Conservation (phyloP, 495 filamentous ascomycete species). For the Penicillium maclennaniae region DNA sequence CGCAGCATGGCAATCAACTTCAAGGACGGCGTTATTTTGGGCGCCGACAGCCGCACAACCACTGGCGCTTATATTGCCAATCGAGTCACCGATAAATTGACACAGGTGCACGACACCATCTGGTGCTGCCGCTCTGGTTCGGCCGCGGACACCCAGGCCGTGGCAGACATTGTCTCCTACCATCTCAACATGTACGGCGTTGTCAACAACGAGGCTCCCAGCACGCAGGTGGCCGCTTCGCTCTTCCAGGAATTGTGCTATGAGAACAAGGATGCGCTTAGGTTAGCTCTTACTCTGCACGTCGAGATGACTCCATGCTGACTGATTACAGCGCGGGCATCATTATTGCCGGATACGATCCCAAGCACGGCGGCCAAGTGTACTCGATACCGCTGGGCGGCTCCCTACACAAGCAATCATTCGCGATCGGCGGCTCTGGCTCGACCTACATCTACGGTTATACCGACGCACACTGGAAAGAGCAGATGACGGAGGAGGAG, state of each 20-base stretch:
- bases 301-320: conserved; percentile 13
- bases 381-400: conserved; percentile 96
- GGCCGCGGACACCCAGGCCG: conserved; percentile 94
- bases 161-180: conserved; percentile 96
- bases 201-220: conserved; percentile 79
- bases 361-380: conserved; percentile 88
- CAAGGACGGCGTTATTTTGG: conserved; percentile 93
- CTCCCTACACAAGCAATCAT: conserved; percentile 94
- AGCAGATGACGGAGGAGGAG: conserved; percentile 89
- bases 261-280: conserved; percentile 88
- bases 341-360: conserved; percentile 95
- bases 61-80: conserved; percentile 98
- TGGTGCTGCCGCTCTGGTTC: conserved; percentile 99
- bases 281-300: conserved; percentile 42
- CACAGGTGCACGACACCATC: conserved; percentile 96
- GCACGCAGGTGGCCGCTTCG: conserved; percentile 87
- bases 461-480: conserved; percentile 94
- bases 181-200: conserved; percentile 90
- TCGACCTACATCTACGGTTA: conserved; percentile 99
- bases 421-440: conserved; percentile 92
- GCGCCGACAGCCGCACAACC: conserved; percentile 96
- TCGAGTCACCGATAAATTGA: conserved; percentile 98
- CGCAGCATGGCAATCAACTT: conserved; percentile 79
- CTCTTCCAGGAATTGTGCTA: conserved; percentile 98
- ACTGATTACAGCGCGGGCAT: conserved; percentile 71